Evolutionary conservation across 2,329 filamentous ascomycete genomes (phyloP).

Genomic region (Diaporthe nobilis): DNA sequence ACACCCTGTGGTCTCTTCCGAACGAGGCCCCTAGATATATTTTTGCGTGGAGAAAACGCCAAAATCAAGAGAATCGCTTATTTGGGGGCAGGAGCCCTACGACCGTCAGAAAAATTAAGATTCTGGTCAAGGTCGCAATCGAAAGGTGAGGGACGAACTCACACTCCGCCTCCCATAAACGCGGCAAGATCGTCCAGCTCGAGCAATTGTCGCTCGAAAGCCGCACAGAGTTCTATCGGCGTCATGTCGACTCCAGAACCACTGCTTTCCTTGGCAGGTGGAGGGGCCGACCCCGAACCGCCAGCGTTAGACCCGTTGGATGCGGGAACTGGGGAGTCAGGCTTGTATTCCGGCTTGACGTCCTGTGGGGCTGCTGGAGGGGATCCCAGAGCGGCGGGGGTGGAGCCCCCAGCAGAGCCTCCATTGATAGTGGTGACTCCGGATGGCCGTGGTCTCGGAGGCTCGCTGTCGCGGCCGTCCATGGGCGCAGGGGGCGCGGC

Average conservation of each 20-base stretch:
- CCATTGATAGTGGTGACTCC: conserved; percentile 73
- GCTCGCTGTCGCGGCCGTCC: conserved; percentile 67
- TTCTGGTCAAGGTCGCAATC: conserved; percentile 31
- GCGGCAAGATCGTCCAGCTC: conserved; percentile 73
- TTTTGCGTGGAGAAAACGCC: conserved; percentile 24
- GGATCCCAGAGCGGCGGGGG: conserved; percentile 60
- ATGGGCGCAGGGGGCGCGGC: conserved; percentile 38
- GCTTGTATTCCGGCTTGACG: conserved; percentile 46
- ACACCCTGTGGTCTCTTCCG: not conserved
- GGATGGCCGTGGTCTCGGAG: conserved; percentile 64
- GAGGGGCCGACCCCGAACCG: conserved; percentile 37
- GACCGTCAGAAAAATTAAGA: conserved; percentile 39
- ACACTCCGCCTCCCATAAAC: conserved; percentile 75
- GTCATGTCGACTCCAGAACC: conserved; percentile 66
- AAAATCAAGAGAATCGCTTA: conserved; percentile 31
- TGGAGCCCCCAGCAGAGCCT: conserved; percentile 63
- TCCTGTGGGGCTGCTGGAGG: conserved; percentile 49
- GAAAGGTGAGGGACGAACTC: conserved; percentile 44
- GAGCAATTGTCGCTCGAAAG: conserved; percentile 72
- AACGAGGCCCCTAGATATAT: conserved; percentile 3
- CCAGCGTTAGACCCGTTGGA: conserved; percentile 47
- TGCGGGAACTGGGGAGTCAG: conserved; percentile 51
- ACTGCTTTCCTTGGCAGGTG: conserved; percentile 35
- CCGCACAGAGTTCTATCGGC: conserved; percentile 68
- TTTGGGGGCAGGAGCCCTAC: conserved; percentile 40